phyloP scores from a whole-genome alignment of 176 grass and related monocot genomes.

The Raddia guianensis region DNA sequence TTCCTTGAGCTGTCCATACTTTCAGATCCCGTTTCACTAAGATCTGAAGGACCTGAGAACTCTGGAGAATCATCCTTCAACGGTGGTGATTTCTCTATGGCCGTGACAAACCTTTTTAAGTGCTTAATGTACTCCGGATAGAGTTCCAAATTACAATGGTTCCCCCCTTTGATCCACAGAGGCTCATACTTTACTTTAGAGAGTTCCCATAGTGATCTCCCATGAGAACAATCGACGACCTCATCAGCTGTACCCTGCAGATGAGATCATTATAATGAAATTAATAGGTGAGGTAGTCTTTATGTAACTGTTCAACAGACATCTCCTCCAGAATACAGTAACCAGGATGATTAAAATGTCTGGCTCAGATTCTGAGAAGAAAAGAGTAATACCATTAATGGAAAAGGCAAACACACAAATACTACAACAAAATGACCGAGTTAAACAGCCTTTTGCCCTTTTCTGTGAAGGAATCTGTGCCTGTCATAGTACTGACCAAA shows the following conservation, averaged over 20 bases:
- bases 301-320: neutral
- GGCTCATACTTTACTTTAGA: constrained; percentile 94
- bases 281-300: neutral
- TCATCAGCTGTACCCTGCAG: constrained; percentile 88
- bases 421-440: neutral
- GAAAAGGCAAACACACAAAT: constrained; percentile 22
- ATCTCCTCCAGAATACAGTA: constrained; percentile 1
- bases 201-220: constrained; percentile 83
- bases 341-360: neutral
- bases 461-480: neutral
- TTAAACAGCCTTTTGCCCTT: neutral
- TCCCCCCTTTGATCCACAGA: constrained; percentile 91
- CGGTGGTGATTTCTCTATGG: constrained; percentile 71
- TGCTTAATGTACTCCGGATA: constrained; percentile 89
- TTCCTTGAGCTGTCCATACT: constrained; percentile 61
- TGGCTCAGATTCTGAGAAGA: neutral
- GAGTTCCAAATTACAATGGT: constrained; percentile 94
- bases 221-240: constrained; percentile 91
- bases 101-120: constrained; percentile 78
- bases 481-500: neutral
- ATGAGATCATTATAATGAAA: neutral
- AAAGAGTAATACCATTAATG: constrained; percentile 17
- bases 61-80: constrained; percentile 50
- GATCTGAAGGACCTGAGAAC: constrained; percentile 51
- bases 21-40: constrained; percentile 52